Percentiles rank a stretch among this genome's conserved stretches.
Conservation (phyloP, 2,329 filamentous ascomycete genomes). For the Alternaria brassicae region DNA sequence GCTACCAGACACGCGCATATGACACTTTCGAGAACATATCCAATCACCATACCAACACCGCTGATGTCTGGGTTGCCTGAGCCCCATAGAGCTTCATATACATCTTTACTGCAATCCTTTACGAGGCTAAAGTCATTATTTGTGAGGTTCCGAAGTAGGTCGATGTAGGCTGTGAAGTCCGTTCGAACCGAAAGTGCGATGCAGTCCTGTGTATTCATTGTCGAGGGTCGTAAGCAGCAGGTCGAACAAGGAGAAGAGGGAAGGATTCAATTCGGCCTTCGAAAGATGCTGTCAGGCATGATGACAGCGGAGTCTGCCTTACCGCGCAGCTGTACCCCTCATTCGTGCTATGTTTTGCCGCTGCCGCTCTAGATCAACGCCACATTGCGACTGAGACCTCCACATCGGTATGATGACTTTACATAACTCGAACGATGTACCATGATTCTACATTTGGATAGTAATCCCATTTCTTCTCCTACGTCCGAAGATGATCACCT, state of each 20-base stretch:
- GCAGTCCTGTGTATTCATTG: neutral
- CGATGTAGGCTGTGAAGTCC: constrained; percentile 24
- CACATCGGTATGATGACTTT: neutral
- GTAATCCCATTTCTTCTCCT: neutral
- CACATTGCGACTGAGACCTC: neutral
- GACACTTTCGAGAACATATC: constrained; percentile 29
- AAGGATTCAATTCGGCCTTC: too few relatives aligned
- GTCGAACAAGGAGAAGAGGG: neutral
- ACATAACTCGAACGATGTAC: neutral
- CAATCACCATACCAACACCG: constrained; percentile 30
- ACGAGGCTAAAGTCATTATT: constrained; percentile 22
- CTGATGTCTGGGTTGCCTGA: constrained; percentile 34
- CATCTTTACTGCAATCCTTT: constrained; percentile 18
- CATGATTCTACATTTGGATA: neutral
- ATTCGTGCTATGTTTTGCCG: neutral
- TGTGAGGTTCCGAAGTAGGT: constrained; percentile 16
- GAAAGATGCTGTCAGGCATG: neutral
- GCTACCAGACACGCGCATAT: constrained; percentile 14
- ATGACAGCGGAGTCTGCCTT: neutral
- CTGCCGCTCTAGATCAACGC: neutral
- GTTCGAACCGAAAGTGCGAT: constrained; percentile 4
- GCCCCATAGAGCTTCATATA: constrained; percentile 33
- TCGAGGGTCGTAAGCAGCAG: too few relatives aligned
- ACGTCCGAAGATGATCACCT: neutral
- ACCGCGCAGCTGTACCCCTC: neutral